Conservation (phyloP, 1,284 basidiomycete genomes). For the Cutaneotrichosporon cyanovorans region DNA sequence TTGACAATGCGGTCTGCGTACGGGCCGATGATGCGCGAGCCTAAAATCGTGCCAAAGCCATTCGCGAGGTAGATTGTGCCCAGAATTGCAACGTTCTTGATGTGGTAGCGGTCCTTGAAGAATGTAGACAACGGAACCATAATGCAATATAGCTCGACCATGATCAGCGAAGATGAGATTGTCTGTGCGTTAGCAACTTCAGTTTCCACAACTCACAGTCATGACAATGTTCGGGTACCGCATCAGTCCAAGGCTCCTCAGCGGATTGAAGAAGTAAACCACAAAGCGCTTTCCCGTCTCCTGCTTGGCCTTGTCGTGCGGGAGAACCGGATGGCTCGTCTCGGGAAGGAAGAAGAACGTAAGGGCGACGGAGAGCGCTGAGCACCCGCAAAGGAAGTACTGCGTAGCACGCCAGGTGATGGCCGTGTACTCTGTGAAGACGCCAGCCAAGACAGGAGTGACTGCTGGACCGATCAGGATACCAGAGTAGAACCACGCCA, state of each 20-base stretch:
- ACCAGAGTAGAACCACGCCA: conserved; percentile 56
- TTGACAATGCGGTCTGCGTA: conserved; percentile 52
- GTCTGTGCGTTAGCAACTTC: conserved; percentile 5
- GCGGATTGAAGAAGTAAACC: conserved; percentile 56
- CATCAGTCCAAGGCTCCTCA: conserved; percentile 52
- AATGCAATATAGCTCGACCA: conserved; percentile 35
- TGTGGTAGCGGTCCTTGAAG: conserved; percentile 52
- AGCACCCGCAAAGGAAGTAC: conserved; percentile 47
- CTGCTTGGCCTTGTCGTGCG: conserved; percentile 26
- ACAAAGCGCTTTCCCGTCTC: conserved; percentile 41
- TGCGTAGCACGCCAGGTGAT: conserved; percentile 63
- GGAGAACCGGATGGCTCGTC: conserved; percentile 55
- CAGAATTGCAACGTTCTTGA: conserved; percentile 55
- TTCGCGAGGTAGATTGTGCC: conserved; percentile 57
- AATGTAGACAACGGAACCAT: conserved; percentile 9
- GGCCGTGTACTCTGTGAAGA: conserved; percentile 45
- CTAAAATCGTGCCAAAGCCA: conserved; percentile 58
- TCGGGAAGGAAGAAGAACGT: conserved; percentile 59
- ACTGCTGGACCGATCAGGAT: conserved; percentile 46
- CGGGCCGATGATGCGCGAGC: conserved; percentile 52
- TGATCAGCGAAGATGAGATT: conserved; percentile 23
- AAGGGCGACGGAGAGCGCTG: conserved; percentile 48
- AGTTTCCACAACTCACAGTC: conserved; percentile 52
- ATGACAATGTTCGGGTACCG: conserved; percentile 53
- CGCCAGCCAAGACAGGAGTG: conserved; percentile 41